Evolutionary conservation across 1,284 basidiomycete genomes (phyloP).

Genomic region (Ceratobasidium sp.): DNA sequence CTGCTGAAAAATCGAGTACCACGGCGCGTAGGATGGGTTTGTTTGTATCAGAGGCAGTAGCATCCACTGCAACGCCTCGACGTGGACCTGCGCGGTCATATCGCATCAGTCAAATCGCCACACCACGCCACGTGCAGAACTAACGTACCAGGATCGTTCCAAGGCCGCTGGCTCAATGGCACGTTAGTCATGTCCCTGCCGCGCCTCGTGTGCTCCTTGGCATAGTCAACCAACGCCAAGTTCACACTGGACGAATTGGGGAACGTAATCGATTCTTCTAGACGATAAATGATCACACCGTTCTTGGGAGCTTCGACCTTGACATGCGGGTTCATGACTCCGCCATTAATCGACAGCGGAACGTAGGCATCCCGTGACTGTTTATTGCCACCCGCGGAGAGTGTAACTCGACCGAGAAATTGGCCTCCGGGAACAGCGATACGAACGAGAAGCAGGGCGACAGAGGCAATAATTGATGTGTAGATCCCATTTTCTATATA

Average conservation of each 20-base stretch:
- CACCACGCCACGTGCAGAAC: background rate
- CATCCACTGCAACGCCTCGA: too few species aligned
- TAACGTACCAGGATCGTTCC: slow-evolving; percentile 68
- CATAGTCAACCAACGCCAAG: slow-evolving; percentile 77
- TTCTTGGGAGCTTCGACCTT: slow-evolving; percentile 79
- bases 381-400: slow-evolving; percentile 53
- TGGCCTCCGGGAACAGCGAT: slow-evolving; percentile 89
- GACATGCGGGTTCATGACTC: slow-evolving; percentile 72
- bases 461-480: slow-evolving; percentile 79
- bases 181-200: slow-evolving; percentile 73
- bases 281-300: slow-evolving; percentile 89
- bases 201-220: slow-evolving; percentile 76
- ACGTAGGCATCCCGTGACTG: slow-evolving; percentile 80
- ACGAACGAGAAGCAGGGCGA: slow-evolving; percentile 82
- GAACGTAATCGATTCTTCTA: slow-evolving; percentile 93
- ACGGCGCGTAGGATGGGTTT: too few species aligned
- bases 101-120: background rate
- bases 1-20: slow-evolving; percentile 86
- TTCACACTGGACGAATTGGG: slow-evolving; percentile 87
- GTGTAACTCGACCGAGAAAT: slow-evolving; percentile 87
- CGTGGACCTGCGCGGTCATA: slow-evolving; percentile 62
- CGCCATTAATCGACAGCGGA: slow-evolving; percentile 61
- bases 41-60: too few species aligned
- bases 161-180: slow-evolving; percentile 76
- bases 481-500: slow-evolving; percentile 95